A percentile compares a stretch with the other conserved stretches of the same genome.
These are phyloP conservation scores for Coelastrella sp. DNA, from an alignment of 139 green algal species.

Conservation along the genomic window DNA sequence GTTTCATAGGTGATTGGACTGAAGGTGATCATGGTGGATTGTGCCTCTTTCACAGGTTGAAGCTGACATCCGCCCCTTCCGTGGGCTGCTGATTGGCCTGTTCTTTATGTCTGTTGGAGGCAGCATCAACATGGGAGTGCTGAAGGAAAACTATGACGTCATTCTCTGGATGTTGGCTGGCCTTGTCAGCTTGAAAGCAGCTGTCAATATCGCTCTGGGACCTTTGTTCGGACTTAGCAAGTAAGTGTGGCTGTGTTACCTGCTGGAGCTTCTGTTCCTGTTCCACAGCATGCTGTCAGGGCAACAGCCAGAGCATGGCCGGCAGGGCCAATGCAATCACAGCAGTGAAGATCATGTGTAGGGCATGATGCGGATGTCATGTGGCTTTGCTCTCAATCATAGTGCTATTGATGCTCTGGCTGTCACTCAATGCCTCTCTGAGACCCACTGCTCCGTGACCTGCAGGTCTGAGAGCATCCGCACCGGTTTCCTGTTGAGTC, in stretches of 20 bases:
- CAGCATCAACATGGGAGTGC: conserved; percentile 61
- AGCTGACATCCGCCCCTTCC: conserved; percentile 93
- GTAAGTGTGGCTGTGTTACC: too few relatives aligned
- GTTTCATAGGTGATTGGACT: too few relatives aligned
- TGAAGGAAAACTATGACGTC: conserved; percentile 56
- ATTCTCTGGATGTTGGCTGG: conserved; percentile 67
- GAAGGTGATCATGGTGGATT: too few relatives aligned
- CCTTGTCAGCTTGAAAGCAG: conserved; percentile 90
- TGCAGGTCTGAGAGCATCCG: conserved; percentile 79
- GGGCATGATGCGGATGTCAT: too few relatives aligned
- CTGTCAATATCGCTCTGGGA: conserved; percentile 81
- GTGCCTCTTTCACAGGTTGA: conserved; percentile 72
- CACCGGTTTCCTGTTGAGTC: conserved; percentile 89
- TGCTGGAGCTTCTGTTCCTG: not conserved
- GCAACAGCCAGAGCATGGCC: too few relatives aligned
- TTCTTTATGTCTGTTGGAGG: conserved; percentile 86
- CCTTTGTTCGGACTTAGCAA: conserved; percentile 82
- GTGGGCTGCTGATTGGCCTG: conserved; percentile 90
- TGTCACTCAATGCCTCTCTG: conserved; percentile 3
- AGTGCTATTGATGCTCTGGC: not conserved
- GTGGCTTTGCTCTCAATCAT: too few relatives aligned
- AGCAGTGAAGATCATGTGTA: too few relatives aligned
- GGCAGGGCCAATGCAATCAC: too few relatives aligned
- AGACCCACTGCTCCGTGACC: not conserved
- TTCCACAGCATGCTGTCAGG: too few relatives aligned